Base-by-base conservation (phyloP, 805 yeast species). In the Hanseniaspora lachancei region DNA sequence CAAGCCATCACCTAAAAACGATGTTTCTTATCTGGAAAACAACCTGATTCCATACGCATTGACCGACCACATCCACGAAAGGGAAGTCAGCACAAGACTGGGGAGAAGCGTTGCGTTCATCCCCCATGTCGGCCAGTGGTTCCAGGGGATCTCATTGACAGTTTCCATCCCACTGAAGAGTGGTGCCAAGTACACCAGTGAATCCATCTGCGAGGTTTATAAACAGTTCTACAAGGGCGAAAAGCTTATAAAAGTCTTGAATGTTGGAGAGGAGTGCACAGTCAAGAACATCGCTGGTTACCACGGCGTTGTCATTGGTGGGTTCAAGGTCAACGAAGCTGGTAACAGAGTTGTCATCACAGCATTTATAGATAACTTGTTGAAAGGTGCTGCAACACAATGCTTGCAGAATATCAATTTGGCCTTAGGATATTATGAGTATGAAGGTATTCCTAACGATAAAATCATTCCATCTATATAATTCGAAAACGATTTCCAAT, bases 81-180 rank as follows among this genome's bases (percentile, higher is more conserved):
- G 83, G 60, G 99, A 93, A 72, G 84, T 95, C 59, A 86, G 96
- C 43, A 66, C 76, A 16, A 89, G 84, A 62, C 74, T 93, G 58
- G 95, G 95, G 2, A 71, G 73, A 44, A 78, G 80, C 36, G 88
- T 93, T 50, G 91, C 95, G 4, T 93, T 93, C 69, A 80, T 86
- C 60, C 98, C 99, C 21, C 99, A 93, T 66, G 99, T 93, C 58
- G 98, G 97, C 2, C 95, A 85, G 68, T 93, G 98, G 98, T 93
- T 93, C 81, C 97, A 95, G 72, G 99, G 99, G 63, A 93, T 93
- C 62, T 77, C 96, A 1, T 86, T 86, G 64, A 91, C 99, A 21
- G 83, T 93, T 55, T 82, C 88, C 43, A 85, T 93, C 58, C 98
- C 98, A 53, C 78, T 93, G 65, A 82, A 79, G 63, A 74, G 77